These are phyloP conservation scores for Jackrogersella multiformis DNA, from an alignment of 495 filamentous ascomycete genomes.

Conservation along the genomic window DNA sequence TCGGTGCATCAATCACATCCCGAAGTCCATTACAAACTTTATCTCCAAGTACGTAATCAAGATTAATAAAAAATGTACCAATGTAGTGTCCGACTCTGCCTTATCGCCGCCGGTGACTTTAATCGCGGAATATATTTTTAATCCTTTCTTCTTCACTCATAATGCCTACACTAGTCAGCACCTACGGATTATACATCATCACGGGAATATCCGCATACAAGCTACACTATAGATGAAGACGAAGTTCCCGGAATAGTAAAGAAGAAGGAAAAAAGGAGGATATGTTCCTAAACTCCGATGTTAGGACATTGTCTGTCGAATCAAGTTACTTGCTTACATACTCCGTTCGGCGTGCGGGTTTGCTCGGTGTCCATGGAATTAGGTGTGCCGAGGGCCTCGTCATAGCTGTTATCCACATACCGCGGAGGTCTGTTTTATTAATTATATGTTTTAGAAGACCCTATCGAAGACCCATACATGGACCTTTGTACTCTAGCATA, in stretches of 20 bases:
- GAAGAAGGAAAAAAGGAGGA: slow-evolving; percentile 4
- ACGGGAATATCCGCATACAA: slow-evolving; percentile 7
- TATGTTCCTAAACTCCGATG: slow-evolving; percentile 38
- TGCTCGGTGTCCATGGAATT: slow-evolving; percentile 8
- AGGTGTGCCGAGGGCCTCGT: neutral
- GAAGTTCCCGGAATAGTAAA: too few relatives aligned
- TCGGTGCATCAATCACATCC: neutral
- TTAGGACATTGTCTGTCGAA: slow-evolving; percentile 10
- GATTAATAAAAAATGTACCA: too few relatives aligned
- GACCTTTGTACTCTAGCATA: neutral
- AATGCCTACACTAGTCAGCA: too few relatives aligned
- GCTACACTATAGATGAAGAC: too few relatives aligned
- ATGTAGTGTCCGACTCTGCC: too few relatives aligned
- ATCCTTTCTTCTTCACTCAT: too few relatives aligned
- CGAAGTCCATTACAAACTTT: too few relatives aligned
- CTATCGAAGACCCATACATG: neutral
- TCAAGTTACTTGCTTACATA: slow-evolving; percentile 16
- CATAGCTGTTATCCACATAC: neutral
- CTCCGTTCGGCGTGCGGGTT: neutral
- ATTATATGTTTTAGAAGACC: neutral
- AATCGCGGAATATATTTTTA: too few relatives aligned
- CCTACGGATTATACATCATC: neutral
- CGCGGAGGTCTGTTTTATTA: neutral
- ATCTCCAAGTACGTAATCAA: too few relatives aligned
- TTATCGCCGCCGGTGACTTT: too few relatives aligned